A percentile compares a stretch with the other conserved stretches of the same genome.
These are phyloP conservation scores for Sporobolomyces pararoseus DNA, from an alignment of 768 basidiomycete genomes.

Conservation along the genomic window DNA sequence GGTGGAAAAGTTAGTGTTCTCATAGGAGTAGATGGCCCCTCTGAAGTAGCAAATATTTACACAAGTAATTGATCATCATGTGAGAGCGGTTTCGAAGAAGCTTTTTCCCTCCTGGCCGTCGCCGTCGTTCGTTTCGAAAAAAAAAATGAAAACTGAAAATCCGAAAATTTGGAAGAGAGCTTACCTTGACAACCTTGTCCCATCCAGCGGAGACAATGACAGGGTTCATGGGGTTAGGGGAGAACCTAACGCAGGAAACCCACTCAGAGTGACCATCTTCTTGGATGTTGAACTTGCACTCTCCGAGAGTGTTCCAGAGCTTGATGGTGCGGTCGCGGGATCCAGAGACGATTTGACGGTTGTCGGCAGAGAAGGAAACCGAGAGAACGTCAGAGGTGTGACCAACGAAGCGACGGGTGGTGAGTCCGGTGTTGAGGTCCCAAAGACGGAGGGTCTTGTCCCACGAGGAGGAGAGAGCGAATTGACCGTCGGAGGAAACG, in stretches of 20 bases:
- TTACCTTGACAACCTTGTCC: slow-evolving; percentile 99
- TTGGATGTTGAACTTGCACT: slow-evolving; percentile 99
- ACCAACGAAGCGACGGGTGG: slow-evolving; percentile 95
- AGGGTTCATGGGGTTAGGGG: slow-evolving; percentile 93
- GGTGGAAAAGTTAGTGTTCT: slow-evolving; percentile 67
- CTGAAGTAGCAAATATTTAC: slow-evolving; percentile 87
- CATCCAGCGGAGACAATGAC: slow-evolving; percentile 98
- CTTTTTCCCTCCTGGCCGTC: slow-evolving; percentile 18
- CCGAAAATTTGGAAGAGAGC: slow-evolving; percentile 41
- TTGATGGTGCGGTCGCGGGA: slow-evolving; percentile 97
- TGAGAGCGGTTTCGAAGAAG: neutral
- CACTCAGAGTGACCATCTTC: slow-evolving; percentile 98
- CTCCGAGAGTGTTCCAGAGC: slow-evolving; percentile 99
- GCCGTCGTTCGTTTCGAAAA: slow-evolving; percentile 6
- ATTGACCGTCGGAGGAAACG: slow-evolving; percentile 77
- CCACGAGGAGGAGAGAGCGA: slow-evolving; percentile 98
- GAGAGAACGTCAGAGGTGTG: slow-evolving; percentile 97
- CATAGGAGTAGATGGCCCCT: slow-evolving; percentile 58
- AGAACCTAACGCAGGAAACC: slow-evolving; percentile 99
- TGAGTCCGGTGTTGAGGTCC: slow-evolving; percentile 96
- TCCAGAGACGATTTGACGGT: slow-evolving; percentile 98
- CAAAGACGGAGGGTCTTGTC: slow-evolving; percentile 99
- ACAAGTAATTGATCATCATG: slow-evolving; percentile 49
- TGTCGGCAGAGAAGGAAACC: slow-evolving; percentile 99
- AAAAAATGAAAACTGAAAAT: slow-evolving; percentile 6